These are phyloP conservation scores for Cercospora nicotianae DNA, from an alignment of 2,329 filamentous ascomycete genomes.

Conservation along the genomic window DNA sequence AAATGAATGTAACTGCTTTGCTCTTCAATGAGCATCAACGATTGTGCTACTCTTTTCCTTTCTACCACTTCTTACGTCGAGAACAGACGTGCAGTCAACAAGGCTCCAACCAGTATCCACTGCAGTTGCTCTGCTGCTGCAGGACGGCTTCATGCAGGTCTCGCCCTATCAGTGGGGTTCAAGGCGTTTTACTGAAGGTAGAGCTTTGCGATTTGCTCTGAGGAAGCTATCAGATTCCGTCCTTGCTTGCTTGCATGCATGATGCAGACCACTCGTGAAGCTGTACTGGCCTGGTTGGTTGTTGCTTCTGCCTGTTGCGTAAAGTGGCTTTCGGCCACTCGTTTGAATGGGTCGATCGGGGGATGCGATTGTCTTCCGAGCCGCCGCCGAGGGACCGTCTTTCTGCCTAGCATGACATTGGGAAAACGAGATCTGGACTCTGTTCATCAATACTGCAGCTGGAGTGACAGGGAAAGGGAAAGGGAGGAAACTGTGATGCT, in stretches of 20 bases:
- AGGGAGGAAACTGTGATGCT: neutral
- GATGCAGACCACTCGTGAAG: neutral
- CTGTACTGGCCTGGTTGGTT: neutral
- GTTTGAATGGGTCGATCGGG: neutral
- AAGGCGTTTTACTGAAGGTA: neutral
- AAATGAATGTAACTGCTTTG: neutral
- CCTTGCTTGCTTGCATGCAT: neutral
- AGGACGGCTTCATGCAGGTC: slow-evolving; percentile 3
- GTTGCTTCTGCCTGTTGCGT: neutral
- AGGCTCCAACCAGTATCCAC: neutral
- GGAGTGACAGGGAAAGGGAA: neutral
- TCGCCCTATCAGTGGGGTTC: neutral
- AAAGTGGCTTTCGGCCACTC: neutral
- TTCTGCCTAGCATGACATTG: neutral
- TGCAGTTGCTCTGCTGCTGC: neutral
- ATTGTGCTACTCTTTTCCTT: neutral
- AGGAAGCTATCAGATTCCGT: neutral
- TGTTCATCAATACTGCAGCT: neutral
- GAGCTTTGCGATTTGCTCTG: slow-evolving; percentile 2
- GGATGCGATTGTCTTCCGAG: neutral
- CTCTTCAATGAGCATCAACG: neutral
- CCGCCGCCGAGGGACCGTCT: neutral
- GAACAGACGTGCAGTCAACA: neutral
- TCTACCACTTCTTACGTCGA: neutral
- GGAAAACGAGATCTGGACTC: neutral